Base-by-base conservation (phyloP, 2,329 filamentous ascomycete genomes). In the Trichothecium sympodiale region DNA sequence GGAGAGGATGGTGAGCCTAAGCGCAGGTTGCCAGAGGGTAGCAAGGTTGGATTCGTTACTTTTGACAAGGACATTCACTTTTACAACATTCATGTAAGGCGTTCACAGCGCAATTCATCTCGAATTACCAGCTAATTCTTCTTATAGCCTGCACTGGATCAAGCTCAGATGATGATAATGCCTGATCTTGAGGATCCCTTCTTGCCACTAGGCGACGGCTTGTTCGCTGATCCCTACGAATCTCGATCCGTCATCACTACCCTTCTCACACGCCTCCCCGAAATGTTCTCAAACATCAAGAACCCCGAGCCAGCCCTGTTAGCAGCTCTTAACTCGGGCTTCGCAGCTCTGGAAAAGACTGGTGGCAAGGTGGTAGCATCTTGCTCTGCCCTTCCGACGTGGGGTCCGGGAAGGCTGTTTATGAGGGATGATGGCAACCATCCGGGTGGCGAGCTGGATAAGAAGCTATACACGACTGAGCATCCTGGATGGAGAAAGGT, bases 91-190 rank as follows among this genome's bases (percentile, higher is more conserved):
- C 86, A 80, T 51, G 78, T 84, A 65, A 63, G 80, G 71, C 25
- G 10, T 10, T 6, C 20, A 25, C 6, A 10, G 10, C 10, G 35
- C 8, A 13, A 28, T 12, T 26, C 12, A 8, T 17, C 14, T 28
- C 13, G 15, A 1, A 18, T 30, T n/a, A 38, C 27, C 40, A 41
- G 31, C 47, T 45, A 38, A 55, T 33, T n/a, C 14, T n/a, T 14
- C 6, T 15, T 26, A 34, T 40, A 85, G 79, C 61, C 86, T 27
- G 71, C 71, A 29, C 66, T 95, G 29, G 81, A 91, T 37, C 79
- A 87, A 60, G 86, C 91, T 8, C 91, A 98, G 54, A 95, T 98
- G 86, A 77, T 98, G 67, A 88, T 98, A 34, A 94, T 98, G 85
- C 84, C 91, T 4, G 91, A 98, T 53, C 73, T 98, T 33, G 88